Conservation (phyloP, 768 basidiomycete species). For the Dentipellis fragilis region DNA sequence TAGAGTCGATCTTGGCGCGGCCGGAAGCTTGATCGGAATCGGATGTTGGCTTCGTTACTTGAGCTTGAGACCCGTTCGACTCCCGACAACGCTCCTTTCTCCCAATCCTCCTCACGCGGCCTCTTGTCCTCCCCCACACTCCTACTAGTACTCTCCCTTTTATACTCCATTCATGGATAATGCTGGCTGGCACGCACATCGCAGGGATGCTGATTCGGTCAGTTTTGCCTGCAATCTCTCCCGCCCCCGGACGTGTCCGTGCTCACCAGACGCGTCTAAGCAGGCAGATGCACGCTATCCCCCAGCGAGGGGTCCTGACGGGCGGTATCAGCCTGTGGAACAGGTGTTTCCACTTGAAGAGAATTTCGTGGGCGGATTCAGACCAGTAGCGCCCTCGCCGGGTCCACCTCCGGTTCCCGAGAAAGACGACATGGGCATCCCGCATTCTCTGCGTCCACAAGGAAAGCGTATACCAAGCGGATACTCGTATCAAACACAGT, state of each 20-base stretch:
- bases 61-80: not conserved
- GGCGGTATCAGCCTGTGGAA: constrained; percentile 43
- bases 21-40: not conserved
- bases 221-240: not conserved
- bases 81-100: not conserved
- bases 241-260: constrained; percentile 9
- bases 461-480: constrained; percentile 4
- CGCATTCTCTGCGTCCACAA: not conserved
- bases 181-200: constrained; percentile 65
- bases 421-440: constrained; percentile 26
- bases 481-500: not conserved
- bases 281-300: constrained; percentile 17
- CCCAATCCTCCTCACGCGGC: not conserved
- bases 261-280: constrained; percentile 22
- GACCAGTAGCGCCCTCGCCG: constrained; percentile 21
- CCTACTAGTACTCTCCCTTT: not conserved
- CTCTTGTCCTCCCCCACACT: not conserved
- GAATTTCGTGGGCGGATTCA: constrained; percentile 48
- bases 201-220: constrained; percentile 41
- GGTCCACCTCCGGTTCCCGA: constrained; percentile 36
- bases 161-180: constrained; percentile 46
- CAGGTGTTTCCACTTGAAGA: constrained; percentile 55
- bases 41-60: not conserved
- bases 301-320: constrained; percentile 35
- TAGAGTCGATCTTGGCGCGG: not conserved